Evolutionary conservation across 208 protist genomes (phyloP), one percentile per base, ranked within the genome.

Genomic region (Crithidia thermophila): DNA sequence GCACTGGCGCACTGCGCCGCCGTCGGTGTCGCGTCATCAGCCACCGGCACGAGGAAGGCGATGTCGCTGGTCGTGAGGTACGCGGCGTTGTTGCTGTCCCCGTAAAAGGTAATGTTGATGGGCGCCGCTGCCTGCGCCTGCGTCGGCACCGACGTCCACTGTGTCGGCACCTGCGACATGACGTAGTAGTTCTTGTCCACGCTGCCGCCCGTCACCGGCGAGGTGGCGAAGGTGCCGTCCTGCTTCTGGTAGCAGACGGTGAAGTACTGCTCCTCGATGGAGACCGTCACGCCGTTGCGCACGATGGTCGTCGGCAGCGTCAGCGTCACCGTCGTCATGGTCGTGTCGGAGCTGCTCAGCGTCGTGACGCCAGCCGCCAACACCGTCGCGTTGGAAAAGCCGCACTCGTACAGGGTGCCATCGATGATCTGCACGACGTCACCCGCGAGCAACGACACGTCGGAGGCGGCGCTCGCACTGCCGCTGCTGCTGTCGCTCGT

Each of bases 201-300:
- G n/a, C 62, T 34, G 28, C 50, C 36, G 40, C 36, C 77, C 5
- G 43, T 64, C 23, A 68, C 65, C 2, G 91, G 87, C 21, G 89
- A 82, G 0, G 91, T 90, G 23, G 91, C 88, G 59, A 89, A 93
- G 45, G 83, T 90, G 34, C 75, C 78, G 13, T 72, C 67, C 27
- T 62, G 53, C 60, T 77, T 79, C 23, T 52, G 55, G 53, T 94
- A 96, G 77, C 91, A 96, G 25, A 94, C 60, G 14, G 91, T 94
- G 33, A 90, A 70, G 52, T 30, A 65, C 43, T 65, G 36, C 13
- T 53, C 39, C 16, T 16, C 62, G 25, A 63, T 50, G 9, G 45
- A 42, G 33, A 59, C 40, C 0, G 18, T 57, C 8, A 23, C 40
- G 23, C 37, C 45, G 55, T 43, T 47, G 9, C 27, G 42, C 18